These are phyloP conservation scores for Diaporthe nobilis DNA, from an alignment of 2,329 filamentous ascomycete species.

Conservation along the genomic window DNA sequence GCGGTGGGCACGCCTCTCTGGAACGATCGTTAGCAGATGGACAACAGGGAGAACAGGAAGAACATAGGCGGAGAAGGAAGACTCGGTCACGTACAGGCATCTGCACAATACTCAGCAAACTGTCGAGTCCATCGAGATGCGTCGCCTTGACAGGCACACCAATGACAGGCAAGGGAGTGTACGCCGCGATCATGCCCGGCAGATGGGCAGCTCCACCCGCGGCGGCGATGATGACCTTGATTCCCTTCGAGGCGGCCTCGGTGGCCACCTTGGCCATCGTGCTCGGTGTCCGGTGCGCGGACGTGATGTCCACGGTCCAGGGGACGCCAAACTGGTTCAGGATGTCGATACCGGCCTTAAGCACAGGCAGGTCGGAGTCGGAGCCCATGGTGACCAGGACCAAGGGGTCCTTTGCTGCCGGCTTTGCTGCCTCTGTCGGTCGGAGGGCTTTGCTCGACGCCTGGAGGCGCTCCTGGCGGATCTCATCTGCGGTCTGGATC, in stretches of 20 bases:
- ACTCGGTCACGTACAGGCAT: conserved; percentile 72
- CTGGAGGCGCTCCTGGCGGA: conserved; percentile 68
- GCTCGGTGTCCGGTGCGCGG: conserved; percentile 81
- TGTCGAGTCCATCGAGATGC: conserved; percentile 79
- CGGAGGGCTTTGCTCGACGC: conserved; percentile 56
- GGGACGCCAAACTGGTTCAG: conserved; percentile 80
- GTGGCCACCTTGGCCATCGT: conserved; percentile 78
- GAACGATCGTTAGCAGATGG: conserved; percentile 52
- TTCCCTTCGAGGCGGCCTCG: conserved; percentile 73
- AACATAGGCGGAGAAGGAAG: not conserved
- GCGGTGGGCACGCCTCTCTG: conserved; percentile 77
- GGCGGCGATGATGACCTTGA: conserved; percentile 82
- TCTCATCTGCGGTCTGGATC: conserved; percentile 73
- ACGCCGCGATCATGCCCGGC: conserved; percentile 81
- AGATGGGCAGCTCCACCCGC: conserved; percentile 82
- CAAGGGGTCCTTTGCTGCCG: conserved; percentile 59
- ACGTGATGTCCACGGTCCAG: conserved; percentile 81
- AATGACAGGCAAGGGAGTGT: conserved; percentile 81
- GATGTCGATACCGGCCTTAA: conserved; percentile 76
- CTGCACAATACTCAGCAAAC: conserved; percentile 80
- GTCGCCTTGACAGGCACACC: conserved; percentile 84
- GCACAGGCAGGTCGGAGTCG: conserved; percentile 80
- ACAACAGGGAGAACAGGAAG: conserved; percentile 55
- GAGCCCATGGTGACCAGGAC: conserved; percentile 89
- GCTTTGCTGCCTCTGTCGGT: conserved; percentile 47